A percentile compares a stretch with the other conserved stretches of the same genome.
These are phyloP conservation scores for Hyphopichia burtonii DNA, from an alignment of 1,139 yeast species.

Conservation along the genomic window DNA sequence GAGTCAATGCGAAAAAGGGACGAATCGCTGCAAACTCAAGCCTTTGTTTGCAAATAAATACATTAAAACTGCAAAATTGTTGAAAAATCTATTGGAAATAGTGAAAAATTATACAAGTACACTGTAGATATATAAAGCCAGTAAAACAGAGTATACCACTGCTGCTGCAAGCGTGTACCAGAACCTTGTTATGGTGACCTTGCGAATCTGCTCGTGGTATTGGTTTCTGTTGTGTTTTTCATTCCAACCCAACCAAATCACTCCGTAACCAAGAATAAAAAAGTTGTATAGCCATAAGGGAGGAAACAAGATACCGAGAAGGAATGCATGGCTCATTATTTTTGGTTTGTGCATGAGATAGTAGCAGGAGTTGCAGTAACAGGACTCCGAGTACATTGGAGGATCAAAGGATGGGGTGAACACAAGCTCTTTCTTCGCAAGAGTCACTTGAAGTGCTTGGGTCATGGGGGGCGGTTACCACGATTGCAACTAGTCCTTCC, in stretches of 20 bases:
- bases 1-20: too few relatives aligned
- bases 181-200: background rate
- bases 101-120: background rate
- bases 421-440: background rate
- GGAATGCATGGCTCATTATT: background rate
- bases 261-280: constrained; percentile 7
- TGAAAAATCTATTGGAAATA: background rate
- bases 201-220: background rate
- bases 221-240: background rate
- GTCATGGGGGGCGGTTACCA: too few relatives aligned
- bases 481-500: too few relatives aligned
- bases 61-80: too few relatives aligned
- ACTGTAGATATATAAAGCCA: background rate
- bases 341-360: background rate
- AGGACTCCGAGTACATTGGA: background rate
- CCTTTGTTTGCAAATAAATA: too few relatives aligned
- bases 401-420: background rate
- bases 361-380: background rate
- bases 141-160: background rate
- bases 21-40: too few relatives aligned
- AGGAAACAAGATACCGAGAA: constrained; percentile 22
- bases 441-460: background rate
- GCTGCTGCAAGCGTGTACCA: background rate
- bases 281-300: constrained; percentile 19
- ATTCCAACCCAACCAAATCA: background rate